Evolutionary conservation across 2,329 filamentous ascomycete genomes (phyloP).

Genomic region (Tricladium varicosporioides): DNA sequence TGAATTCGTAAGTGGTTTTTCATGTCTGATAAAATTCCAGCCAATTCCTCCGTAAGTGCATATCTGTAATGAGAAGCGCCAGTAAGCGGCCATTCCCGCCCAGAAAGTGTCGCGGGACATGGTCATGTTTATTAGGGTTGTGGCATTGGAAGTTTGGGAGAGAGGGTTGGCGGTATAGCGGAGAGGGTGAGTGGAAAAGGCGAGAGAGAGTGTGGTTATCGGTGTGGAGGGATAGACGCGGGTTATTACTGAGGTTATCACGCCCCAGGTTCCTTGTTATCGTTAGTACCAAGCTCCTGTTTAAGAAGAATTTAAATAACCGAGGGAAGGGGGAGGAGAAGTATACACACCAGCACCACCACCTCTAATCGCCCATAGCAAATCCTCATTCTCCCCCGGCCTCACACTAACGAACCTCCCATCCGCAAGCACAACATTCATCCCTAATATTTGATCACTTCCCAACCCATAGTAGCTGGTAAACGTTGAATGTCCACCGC

Average conservation of each 20-base stretch:
- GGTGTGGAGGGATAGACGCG: background rate
- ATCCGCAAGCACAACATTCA: background rate
- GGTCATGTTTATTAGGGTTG: background rate
- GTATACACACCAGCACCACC: background rate
- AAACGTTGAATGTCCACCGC: background rate
- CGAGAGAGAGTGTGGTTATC: background rate
- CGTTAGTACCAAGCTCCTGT: background rate
- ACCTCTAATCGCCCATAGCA: background rate
- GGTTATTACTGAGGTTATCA: background rate
- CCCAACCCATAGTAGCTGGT: background rate
- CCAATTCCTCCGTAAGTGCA: background rate
- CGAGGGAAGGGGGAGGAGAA: background rate
- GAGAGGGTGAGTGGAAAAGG: background rate
- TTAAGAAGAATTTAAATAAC: too few species aligned
- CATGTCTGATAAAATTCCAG: background rate
- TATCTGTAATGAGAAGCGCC: background rate
- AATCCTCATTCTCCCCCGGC: background rate
- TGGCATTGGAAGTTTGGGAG: background rate
- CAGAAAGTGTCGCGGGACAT: background rate
- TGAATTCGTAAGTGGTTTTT: background rate
- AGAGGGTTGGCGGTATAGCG: background rate
- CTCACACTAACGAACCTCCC: background rate
- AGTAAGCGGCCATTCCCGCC: background rate
- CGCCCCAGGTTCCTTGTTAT: background rate
- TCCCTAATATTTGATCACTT: background rate